Evolutionary conservation across 257 asterid genomes (phyloP).

Genomic region (Solanum sitiens): DNA sequence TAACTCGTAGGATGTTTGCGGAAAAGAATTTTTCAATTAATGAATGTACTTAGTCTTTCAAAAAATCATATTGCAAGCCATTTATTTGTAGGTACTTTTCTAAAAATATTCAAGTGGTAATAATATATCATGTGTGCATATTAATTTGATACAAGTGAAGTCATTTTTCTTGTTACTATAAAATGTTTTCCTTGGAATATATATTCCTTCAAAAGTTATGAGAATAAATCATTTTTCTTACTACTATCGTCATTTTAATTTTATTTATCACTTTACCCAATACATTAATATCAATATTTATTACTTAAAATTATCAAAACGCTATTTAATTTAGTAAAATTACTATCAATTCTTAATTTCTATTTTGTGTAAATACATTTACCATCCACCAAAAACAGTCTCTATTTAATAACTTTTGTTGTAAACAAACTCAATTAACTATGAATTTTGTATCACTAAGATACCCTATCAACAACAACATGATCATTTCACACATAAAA

Average conservation of each 20-base stretch:
- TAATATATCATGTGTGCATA: background rate
- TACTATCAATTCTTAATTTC: background rate
- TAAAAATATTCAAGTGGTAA: background rate
- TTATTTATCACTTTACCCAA: background rate
- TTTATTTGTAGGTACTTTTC: background rate
- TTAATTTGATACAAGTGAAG: background rate
- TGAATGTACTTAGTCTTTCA: background rate
- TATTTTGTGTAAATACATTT: background rate
- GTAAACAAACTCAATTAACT: too few relatives aligned
- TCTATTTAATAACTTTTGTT: too few relatives aligned
- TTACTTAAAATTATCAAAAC: background rate
- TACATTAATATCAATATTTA: too few relatives aligned
- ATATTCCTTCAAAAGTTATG: background rate
- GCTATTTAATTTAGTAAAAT: background rate
- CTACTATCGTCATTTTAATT: background rate
- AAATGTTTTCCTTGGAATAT: background rate
- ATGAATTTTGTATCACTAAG: background rate
- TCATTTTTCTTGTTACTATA: background rate
- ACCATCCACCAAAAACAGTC: background rate
- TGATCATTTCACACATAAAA: too few relatives aligned
- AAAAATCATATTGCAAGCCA: background rate
- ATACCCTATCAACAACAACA: background rate
- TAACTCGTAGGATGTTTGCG: background rate
- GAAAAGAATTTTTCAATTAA: too few relatives aligned
- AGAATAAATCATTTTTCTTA: background rate